Evolutionary conservation across 2,329 filamentous ascomycete genomes (phyloP).

Genomic region (Penicillium sp.): DNA sequence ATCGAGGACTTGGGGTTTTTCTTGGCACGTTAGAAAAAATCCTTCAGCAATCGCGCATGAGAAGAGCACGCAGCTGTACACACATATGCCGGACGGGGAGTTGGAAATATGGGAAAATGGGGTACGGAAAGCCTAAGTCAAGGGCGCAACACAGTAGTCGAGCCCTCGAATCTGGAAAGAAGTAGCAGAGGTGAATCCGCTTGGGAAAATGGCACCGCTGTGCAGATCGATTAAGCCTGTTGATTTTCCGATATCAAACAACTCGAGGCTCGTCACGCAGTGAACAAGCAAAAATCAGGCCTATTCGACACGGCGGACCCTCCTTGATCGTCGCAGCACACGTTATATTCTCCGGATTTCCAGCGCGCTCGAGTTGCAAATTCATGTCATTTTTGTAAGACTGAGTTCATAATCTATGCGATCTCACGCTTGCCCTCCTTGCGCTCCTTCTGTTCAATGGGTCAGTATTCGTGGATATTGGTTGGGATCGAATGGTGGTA

Average conservation of each 20-base stretch:
- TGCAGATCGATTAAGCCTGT: slow-evolving; percentile 30
- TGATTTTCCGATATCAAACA: slow-evolving; percentile 30
- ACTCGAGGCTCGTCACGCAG: slow-evolving; percentile 24
- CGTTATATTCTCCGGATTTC: slow-evolving; percentile 33
- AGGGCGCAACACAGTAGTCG: slow-evolving; percentile 10
- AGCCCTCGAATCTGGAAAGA: slow-evolving; percentile 3
- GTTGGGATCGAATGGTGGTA: not conserved
- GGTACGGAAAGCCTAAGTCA: slow-evolving; percentile 13
- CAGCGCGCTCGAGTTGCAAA: slow-evolving; percentile 32
- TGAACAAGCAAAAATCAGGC: slow-evolving; percentile 29
- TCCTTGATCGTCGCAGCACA: slow-evolving; percentile 35
- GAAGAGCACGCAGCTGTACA: slow-evolving; percentile 63
- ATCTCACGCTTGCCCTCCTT: slow-evolving; percentile 92
- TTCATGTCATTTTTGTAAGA: slow-evolving; percentile 28
- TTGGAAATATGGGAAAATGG: not conserved
- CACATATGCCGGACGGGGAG: slow-evolving; percentile 57
- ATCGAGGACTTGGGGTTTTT: slow-evolving; percentile 46
- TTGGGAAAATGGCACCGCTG: slow-evolving; percentile 20
- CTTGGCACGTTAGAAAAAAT: slow-evolving; percentile 60
- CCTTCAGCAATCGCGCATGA: slow-evolving; percentile 65
- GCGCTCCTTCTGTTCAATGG: slow-evolving; percentile 75
- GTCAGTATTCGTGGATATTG: slow-evolving; percentile 30
- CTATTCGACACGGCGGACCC: slow-evolving; percentile 27
- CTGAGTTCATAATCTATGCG: slow-evolving; percentile 56
- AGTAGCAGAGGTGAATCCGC: slow-evolving; percentile 13